A percentile compares a stretch with the other conserved stretches of the same genome.
These are phyloP conservation scores for Podospora pseudopauciseta DNA, from an alignment of 495 filamentous ascomycete genomes.

Conservation along the genomic window DNA sequence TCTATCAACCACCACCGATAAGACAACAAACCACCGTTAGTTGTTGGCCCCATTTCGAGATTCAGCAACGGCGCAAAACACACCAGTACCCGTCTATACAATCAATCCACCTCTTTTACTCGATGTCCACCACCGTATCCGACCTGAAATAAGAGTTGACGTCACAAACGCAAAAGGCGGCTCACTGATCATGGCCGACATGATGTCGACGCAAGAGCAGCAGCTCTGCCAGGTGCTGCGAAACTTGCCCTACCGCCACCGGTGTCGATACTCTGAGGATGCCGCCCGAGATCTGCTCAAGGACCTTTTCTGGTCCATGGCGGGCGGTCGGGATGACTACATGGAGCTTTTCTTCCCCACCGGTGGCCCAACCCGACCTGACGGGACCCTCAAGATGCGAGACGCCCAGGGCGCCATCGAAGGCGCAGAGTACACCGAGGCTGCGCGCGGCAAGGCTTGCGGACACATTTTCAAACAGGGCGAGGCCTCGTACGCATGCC, in stretches of 20 bases:
- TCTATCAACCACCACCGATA: neutral
- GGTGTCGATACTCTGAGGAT: constrained; percentile 65
- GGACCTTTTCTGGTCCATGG: constrained; percentile 81
- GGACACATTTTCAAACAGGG: constrained; percentile 93
- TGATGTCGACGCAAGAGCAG: constrained; percentile 69
- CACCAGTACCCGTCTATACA: neutral
- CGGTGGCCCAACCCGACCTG: constrained; percentile 51
- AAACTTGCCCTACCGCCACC: constrained; percentile 63
- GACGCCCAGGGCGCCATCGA: constrained; percentile 88
- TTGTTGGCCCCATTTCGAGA: neutral
- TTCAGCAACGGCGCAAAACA: neutral
- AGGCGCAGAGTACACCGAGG: constrained; percentile 90
- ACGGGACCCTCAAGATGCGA: constrained; percentile 66
- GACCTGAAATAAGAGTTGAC: constrained; percentile 10
- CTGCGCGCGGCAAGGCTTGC: constrained; percentile 89
- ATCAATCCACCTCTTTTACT: neutral
- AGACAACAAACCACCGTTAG: neutral
- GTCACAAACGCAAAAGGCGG: constrained; percentile 7
- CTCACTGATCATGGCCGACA: constrained; percentile 35
- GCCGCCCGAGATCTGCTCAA: constrained; percentile 67
- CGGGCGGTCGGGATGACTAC: constrained; percentile 65
- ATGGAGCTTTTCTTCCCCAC: constrained; percentile 75
- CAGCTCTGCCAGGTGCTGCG: constrained; percentile 73
- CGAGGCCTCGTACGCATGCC: constrained; percentile 89
- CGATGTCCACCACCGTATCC: constrained; percentile 3